Conservation (phyloP, 1,284 basidiomycete genomes). For the Afroboletus lepidellus region DNA sequence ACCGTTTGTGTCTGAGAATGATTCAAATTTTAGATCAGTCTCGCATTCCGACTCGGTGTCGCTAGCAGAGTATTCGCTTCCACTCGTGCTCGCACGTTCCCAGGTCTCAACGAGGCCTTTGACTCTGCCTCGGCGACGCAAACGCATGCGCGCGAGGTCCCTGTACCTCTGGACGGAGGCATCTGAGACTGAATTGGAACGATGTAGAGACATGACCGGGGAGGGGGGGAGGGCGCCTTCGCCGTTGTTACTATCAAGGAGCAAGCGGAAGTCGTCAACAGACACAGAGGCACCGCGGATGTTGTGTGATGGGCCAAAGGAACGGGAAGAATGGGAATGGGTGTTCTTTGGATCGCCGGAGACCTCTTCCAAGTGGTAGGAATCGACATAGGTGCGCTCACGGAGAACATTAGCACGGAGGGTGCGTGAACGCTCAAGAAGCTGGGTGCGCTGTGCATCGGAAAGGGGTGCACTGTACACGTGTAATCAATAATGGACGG, state of each 20-base stretch:
- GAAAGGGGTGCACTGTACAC: constrained; percentile 25
- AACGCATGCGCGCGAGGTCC: constrained; percentile 32
- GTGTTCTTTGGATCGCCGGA: constrained; percentile 13
- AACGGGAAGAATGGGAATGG: constrained; percentile 1
- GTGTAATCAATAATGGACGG: not conserved
- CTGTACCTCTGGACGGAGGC: constrained; percentile 29
- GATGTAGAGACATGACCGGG: constrained; percentile 19
- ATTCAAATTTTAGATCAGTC: not conserved
- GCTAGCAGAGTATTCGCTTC: constrained; percentile 24
- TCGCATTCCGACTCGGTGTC: constrained; percentile 29
- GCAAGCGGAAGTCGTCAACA: constrained; percentile 24
- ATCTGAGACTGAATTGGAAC: constrained; percentile 29
- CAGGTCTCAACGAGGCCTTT: constrained; percentile 34
- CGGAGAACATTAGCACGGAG: constrained; percentile 30
- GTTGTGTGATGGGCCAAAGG: constrained; percentile 11
- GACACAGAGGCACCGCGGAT: constrained; percentile 22
- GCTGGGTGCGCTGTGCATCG: constrained; percentile 15
- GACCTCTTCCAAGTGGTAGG: constrained; percentile 18
- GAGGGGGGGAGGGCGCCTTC: constrained; percentile 11
- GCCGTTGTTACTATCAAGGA: constrained; percentile 2
- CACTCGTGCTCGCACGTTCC: constrained; percentile 28
- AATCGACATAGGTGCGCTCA: constrained; percentile 24
- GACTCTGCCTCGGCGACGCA: constrained; percentile 31
- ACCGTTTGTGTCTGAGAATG: not conserved
- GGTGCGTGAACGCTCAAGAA: constrained; percentile 24